Base-by-base conservation (phyloP, 2,329 filamentous ascomycete species). In the Diaporthe amygdali region DNA sequence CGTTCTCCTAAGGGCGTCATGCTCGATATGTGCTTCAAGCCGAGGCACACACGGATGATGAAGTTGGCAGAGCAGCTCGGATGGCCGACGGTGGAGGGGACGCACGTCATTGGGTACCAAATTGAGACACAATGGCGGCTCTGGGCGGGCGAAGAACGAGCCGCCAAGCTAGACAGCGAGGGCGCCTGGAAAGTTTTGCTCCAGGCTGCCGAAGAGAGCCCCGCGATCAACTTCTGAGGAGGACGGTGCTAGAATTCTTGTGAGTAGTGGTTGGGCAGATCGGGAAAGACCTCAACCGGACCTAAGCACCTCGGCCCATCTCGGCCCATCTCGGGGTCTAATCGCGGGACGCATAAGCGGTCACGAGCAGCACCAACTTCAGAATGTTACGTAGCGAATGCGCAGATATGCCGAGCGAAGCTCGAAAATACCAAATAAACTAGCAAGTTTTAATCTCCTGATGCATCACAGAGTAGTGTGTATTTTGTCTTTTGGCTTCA, bases 11-110 rank as follows among this genome's bases (percentile, higher is more conserved):
- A 77, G 68, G 81, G 81, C 0, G 77, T 83, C 1, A 66, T 84
- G 68, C 71, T 84, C 44, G 82, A 84, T 39, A 83, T 84, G 81
- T 84, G 82, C 72, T 84, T 82, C 75, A 83, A 84, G 73, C 82
- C 82, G 1, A 73, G 80, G 17, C 75, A 76, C 7, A 84, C 82
- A 4, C 75, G 82, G 56, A 79, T 77, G 71, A 76, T 83, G 46
- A 80, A 80, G 74, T 68, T 79, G 25, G 81, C 78, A 0, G 74
- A 80, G 70, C 70, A 52, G 10, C 59, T 76, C 20, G 78, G 77
- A 1, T 85, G 83, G 82, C 74, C 71, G 14, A 77, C 74, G 0
- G 80, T 84, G 0, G 82, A 84, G 71, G 84, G 83, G 0, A 83
- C 79, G 0, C 77, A 79, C 44, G 77, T 85, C 10, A 84, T 84